Base-by-base conservation (phyloP, 2,329 filamentous ascomycete genomes). In the Rhynchosporium agropyri region DNA sequence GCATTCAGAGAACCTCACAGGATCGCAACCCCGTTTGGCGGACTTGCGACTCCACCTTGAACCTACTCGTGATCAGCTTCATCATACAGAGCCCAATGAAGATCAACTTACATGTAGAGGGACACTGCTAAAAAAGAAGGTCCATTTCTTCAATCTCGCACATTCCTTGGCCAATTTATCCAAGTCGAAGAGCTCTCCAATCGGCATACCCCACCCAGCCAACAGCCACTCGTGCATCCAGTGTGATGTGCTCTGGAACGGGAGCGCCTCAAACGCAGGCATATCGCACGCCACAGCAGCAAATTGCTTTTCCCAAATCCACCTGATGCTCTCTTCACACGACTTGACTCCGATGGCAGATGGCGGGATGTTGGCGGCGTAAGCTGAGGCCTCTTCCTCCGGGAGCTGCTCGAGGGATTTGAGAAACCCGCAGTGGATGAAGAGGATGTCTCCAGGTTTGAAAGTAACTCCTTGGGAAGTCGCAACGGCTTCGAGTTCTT, bases 81-180 rank as follows among this genome's bases (percentile, higher is more conserved):
- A 26, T 13, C 46, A 20, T 36, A 5, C 9, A 36, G 33, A 36
- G 5, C 33, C 9, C 2, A 36, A 36, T 36, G 9, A 20, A 20
- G 20, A 7, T 7, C 0, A 38, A 63, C 65, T 59, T 48, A 84
- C 80, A 70, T 88, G 87, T 40, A 86, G 74, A 0, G 86, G 85
- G 13, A 78, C 79, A 65, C 83, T 87, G 0, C 82, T 84, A 29
- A 89, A 79, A 75, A 89, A 81, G 70, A 89, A 89, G 4, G 78
- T 82, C 76, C 84, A 89, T 38, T 81, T 77, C 13, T 77, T 75
- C 59, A 79, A 78, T 71, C 79, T 77, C 71, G 79, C 79, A 70
- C 85, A 86, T 54, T 83, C 79, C 45, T 76, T 76, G 0, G 82
- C 67, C 9, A 82, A 62, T 3, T 63, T 69, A 54, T 81, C 78